These are phyloP conservation scores for Paraphoma sp. DNA, from an alignment of 2,329 filamentous ascomycete genomes.

Conservation along the genomic window DNA sequence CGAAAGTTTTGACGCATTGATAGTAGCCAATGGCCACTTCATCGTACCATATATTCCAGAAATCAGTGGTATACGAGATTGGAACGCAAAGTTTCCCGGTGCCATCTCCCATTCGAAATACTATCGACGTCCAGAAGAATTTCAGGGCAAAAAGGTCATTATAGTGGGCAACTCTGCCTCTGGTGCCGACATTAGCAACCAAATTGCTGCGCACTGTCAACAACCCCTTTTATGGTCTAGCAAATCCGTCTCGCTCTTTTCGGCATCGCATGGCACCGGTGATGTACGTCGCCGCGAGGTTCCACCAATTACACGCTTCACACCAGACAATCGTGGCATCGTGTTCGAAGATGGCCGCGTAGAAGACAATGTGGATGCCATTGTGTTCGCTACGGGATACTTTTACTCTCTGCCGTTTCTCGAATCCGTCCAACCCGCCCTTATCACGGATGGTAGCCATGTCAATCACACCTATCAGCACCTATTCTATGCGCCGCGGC, in stretches of 20 bases:
- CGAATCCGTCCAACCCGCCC: conserved; percentile 58
- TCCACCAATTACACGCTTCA: conserved; percentile 61
- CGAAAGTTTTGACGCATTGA: conserved; percentile 62
- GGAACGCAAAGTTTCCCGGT: conserved; percentile 47
- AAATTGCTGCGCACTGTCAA: conserved; percentile 69
- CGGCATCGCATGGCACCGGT: conserved; percentile 20
- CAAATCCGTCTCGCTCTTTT: conserved; percentile 19
- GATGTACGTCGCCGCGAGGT: conserved; percentile 63
- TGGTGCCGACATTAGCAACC: conserved; percentile 80
- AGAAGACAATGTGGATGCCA: conserved; percentile 72
- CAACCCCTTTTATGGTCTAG: conserved; percentile 62
- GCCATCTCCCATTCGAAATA: conserved; percentile 69
- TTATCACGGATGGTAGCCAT: conserved; percentile 73
- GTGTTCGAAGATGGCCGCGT: conserved; percentile 70
- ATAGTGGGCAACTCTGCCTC: conserved; percentile 86
- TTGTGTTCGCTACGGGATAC: conserved; percentile 91
- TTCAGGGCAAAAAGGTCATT: conserved; percentile 72
- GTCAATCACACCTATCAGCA: conserved; percentile 80
- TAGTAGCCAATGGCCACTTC: conserved; percentile 58
- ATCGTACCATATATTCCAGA: conserved; percentile 54
- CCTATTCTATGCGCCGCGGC: conserved; percentile 75
- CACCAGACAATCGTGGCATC: conserved; percentile 66
- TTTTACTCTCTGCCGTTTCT: conserved; percentile 84
- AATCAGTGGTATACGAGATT: conserved; percentile 51
- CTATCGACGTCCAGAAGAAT: conserved; percentile 72